Conservation (phyloP, 2,329 filamentous ascomycete genomes). For the Talaromyces rugulosus region DNA sequence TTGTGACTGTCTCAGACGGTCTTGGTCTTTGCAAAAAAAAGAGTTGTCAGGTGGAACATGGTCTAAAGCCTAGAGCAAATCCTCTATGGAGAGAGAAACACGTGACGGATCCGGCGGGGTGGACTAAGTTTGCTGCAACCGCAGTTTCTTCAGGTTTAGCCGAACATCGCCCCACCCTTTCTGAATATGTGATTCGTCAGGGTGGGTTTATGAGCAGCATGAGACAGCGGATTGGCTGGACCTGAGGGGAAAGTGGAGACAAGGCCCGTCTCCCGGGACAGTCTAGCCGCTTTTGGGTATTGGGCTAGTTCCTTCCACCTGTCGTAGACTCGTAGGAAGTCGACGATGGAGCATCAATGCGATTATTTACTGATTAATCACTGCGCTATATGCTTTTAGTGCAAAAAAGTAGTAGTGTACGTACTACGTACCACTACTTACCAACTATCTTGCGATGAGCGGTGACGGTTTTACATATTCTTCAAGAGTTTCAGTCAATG, state of each 20-base stretch:
- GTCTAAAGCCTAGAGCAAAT: too few species aligned
- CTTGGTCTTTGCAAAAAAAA: background rate
- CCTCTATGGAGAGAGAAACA: background rate
- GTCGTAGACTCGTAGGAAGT: too few species aligned
- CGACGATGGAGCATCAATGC: background rate
- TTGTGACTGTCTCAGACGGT: background rate
- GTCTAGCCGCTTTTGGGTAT: background rate
- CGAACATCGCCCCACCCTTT: background rate
- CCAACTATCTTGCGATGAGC: background rate
- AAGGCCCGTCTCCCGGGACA: slow-evolving; percentile 10
- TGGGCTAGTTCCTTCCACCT: background rate
- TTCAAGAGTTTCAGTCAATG: background rate
- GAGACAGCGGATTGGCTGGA: background rate
- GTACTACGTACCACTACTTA: too few species aligned
- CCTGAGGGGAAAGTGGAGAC: background rate
- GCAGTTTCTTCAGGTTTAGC: background rate
- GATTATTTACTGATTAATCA: background rate
- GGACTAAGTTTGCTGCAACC: background rate
- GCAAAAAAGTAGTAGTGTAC: background rate
- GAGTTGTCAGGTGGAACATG: too few species aligned
- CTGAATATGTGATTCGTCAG: background rate
- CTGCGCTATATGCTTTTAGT: background rate
- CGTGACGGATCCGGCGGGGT: background rate
- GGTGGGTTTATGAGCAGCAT: background rate
- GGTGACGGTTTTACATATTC: background rate